Percentiles rank a stretch among this genome's conserved stretches.
These are phyloP conservation scores for Ensete glaucum DNA, from an alignment of 176 grass and related monocot species.

Conservation along the genomic window DNA sequence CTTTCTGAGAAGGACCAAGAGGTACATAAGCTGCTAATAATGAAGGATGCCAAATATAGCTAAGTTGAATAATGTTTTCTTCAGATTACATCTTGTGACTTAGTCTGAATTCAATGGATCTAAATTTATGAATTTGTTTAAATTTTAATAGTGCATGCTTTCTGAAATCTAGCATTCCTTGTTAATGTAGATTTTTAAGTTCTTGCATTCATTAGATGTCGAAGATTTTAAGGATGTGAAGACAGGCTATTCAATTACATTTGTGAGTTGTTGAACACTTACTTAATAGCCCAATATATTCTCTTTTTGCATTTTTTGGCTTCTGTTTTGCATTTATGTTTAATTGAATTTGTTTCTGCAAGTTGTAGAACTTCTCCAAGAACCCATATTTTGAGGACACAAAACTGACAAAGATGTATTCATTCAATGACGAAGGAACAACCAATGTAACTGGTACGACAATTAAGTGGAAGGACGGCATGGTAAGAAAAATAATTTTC, in stretches of 20 bases:
- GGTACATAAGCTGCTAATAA: conserved; percentile 16
- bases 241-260: conserved; percentile 66
- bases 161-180: conserved; percentile 7
- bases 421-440: conserved; percentile 69
- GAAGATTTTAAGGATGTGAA: conserved; percentile 76
- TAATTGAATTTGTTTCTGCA: conserved; percentile 12
- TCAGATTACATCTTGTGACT: not conserved
- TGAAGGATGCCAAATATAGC: not conserved
- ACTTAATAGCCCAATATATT: not conserved
- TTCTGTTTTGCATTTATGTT: not conserved
- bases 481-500: conserved; percentile 27
- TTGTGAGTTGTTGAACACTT: conserved; percentile 29
- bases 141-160: not conserved
- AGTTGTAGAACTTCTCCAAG: conserved; percentile 62
- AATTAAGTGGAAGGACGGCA: conserved; percentile 96
- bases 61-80: no score
- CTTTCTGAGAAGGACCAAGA: conserved; percentile 70
- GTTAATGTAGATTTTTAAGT: conserved; percentile 63
- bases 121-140: not conserved
- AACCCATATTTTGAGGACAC: conserved; percentile 74
- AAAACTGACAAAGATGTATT: conserved; percentile 74
- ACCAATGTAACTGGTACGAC: conserved; percentile 58
- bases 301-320: not conserved
- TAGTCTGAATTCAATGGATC: not conserved
- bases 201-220: conserved; percentile 62